phyloP scores from a whole-genome alignment of 176 grass and related monocot genomes.

The Zizania latifolia region DNA sequence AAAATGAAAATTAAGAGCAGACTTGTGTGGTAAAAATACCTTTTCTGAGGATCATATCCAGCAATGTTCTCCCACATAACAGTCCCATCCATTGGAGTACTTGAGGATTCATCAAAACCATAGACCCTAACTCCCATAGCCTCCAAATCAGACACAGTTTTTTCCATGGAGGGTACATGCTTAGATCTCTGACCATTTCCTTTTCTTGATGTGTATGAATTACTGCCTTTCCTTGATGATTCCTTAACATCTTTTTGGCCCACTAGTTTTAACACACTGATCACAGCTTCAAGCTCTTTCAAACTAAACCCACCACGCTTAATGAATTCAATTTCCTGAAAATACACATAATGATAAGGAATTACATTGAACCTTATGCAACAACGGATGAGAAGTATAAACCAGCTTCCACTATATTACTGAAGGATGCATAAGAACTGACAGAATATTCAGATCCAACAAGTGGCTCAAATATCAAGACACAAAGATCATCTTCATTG shows the following conservation, averaged over 20 bases:
- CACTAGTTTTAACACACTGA: conserved; percentile 63
- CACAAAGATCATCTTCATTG: conserved; percentile 44
- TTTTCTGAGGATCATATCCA: conserved; percentile 86
- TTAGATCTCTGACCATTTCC: conserved; percentile 49
- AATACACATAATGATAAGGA: not conserved
- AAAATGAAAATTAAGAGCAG: not conserved
- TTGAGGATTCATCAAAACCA: conserved; percentile 76
- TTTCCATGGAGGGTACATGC: conserved; percentile 51
- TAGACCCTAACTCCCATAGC: conserved; percentile 84
- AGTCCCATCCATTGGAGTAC: conserved; percentile 65
- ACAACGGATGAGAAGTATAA: conserved; percentile 3
- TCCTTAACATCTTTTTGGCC: conserved; percentile 53
- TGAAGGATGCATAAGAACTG: conserved; percentile 22
- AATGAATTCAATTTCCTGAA: conserved; percentile 84
- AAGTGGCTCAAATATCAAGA: conserved; percentile 74
- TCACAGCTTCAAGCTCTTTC: conserved; percentile 73
- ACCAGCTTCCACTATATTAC: not conserved
- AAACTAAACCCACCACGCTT: conserved; percentile 56
- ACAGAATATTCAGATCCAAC: conserved; percentile 62
- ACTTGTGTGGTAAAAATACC: conserved; percentile 29
- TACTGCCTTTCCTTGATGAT: conserved; percentile 41
- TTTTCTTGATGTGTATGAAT: conserved; percentile 30
- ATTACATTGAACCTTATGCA: not conserved
- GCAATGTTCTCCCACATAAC: conserved; percentile 89
- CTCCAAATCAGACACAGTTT: conserved; percentile 83